Percentiles rank a stretch among this genome's conserved stretches.
Evolutionary conservation across 306 rosid genomes (phyloP).

Genomic region (Prosopis cineraria): DNA sequence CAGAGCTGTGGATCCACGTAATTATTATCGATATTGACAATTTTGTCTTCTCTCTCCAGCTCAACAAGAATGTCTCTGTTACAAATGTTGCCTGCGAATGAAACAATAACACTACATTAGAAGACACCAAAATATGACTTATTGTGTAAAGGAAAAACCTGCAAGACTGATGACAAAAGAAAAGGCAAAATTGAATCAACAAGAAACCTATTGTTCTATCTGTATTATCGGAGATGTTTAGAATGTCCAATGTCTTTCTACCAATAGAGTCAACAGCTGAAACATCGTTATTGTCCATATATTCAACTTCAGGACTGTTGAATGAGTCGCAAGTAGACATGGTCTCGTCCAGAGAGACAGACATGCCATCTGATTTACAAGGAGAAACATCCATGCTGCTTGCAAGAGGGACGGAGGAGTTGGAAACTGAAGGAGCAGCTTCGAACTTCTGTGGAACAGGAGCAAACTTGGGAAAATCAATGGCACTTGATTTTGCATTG

Average conservation of each 20-base stretch:
- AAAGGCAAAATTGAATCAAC: not conserved
- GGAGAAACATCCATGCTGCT: slow-evolving; percentile 72
- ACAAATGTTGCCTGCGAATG: slow-evolving; percentile 61
- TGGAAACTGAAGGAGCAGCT: slow-evolving; percentile 31
- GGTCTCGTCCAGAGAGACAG: slow-evolving; percentile 82
- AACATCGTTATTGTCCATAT: slow-evolving; percentile 69
- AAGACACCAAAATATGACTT: no score
- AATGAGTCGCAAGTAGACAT: slow-evolving; percentile 87
- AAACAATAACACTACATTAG: slow-evolving; percentile 7
- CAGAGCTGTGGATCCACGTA: slow-evolving; percentile 84
- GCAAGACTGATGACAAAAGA: not conserved
- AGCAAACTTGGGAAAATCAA: slow-evolving; percentile 46
- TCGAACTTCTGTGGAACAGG: slow-evolving; percentile 41
- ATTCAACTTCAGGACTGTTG: slow-evolving; percentile 88
- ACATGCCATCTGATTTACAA: slow-evolving; percentile 71
- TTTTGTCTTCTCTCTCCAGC: slow-evolving; percentile 56
- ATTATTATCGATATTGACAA: slow-evolving; percentile 64
- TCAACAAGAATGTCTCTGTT: slow-evolving; percentile 65
- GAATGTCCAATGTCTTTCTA: slow-evolving; percentile 70
- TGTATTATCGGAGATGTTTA: slow-evolving; percentile 64
- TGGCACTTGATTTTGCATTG: slow-evolving; percentile 46
- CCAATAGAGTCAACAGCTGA: slow-evolving; percentile 64
- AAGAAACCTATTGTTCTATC: slow-evolving; percentile 52
- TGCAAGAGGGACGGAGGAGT: slow-evolving; percentile 40
- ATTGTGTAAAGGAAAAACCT: not conserved